Base-by-base conservation (phyloP, 2,329 filamentous ascomycete genomes). In the Alternaria conjuncta region DNA sequence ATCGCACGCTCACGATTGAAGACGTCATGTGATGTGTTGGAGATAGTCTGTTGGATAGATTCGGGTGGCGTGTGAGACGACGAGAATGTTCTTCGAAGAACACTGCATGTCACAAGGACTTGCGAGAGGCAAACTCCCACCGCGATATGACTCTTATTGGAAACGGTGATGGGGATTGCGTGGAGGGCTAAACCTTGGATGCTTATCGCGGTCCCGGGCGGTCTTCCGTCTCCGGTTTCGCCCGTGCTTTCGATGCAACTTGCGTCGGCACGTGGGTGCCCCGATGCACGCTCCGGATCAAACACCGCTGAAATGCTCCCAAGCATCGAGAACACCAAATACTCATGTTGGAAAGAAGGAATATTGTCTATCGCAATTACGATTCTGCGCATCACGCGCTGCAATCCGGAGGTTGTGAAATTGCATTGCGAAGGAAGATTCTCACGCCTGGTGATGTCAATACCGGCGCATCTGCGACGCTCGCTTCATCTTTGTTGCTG, bases 371-470 rank as follows among this genome's bases (percentile, higher is more conserved):
- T 25, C 23, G 13, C 10, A 12, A 32, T 41, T 1, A n/a, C n/a
- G 2, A 25, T 32, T 45, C 20, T 47, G 28, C 18, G 12, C 18
- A 26, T 58, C 45, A 72, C 32, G 65, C 62, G 43, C 63, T 65
- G n/a, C n/a, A n/a, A n/a, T n/a, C n/a, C n/a, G n/a, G n/a, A n/a
- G n/a, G n/a, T n/a, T n/a, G 65, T 44, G 70, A 64, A 47, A 69
- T 67, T 9, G 61, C 58, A 36, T 61, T 68, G 13, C 54, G 60
- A 41, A 46, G 46, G 47, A 49, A 28, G 21, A 28, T 49, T 11
- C 57, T 36, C 47, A 53, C 44, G 20, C 45, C 57, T 56, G 58
- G 66, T 46, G 66, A 60, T 62, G 66, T 61, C 58, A 62, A 55
- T 18, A 43, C 60, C 62, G 60, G 47, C 41, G 23, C 55, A 44